Evolutionary conservation across 2,329 filamentous ascomycete genomes (phyloP).

Genomic region (Aspergillus sp.): DNA sequence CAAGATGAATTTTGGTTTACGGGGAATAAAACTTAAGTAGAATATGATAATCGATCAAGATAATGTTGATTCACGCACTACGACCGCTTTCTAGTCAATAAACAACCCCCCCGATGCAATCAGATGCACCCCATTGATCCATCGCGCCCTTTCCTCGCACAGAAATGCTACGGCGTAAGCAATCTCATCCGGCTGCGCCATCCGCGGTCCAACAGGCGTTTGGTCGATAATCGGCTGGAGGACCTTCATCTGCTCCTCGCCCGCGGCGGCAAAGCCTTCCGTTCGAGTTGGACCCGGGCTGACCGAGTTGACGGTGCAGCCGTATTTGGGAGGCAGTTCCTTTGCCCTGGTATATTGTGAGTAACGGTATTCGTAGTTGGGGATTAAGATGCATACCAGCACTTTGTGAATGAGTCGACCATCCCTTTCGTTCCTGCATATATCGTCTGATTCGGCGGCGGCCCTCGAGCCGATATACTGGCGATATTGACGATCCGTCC

Average conservation of each 20-base stretch:
- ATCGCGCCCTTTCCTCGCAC: constrained; percentile 49
- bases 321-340: constrained; percentile 52
- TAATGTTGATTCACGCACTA: too few species aligned
- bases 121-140: constrained; percentile 53
- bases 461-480: constrained; percentile 41
- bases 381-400: too few species aligned
- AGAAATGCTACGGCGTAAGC: constrained; percentile 54
- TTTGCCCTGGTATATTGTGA: constrained; percentile 33
- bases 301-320: constrained; percentile 53
- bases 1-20: too few species aligned
- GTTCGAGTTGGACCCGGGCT: constrained; percentile 51
- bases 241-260: constrained; percentile 48
- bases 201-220: constrained; percentile 48
- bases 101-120: constrained; percentile 29
- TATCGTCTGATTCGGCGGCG: constrained; percentile 48
- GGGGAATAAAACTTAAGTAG: too few species aligned
- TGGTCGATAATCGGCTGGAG: constrained; percentile 49
- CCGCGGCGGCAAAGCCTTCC: constrained; percentile 38
- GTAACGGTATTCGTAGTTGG: too few species aligned
- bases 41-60: too few species aligned
- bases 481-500: constrained; percentile 52
- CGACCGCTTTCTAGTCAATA: not conserved
- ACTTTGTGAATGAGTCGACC: constrained; percentile 53
- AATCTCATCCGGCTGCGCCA: constrained; percentile 53
- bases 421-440: constrained; percentile 58